Evolutionary conservation across 768 basidiomycete species (phyloP).

Genomic region (Daedaleopsis nitida): DNA sequence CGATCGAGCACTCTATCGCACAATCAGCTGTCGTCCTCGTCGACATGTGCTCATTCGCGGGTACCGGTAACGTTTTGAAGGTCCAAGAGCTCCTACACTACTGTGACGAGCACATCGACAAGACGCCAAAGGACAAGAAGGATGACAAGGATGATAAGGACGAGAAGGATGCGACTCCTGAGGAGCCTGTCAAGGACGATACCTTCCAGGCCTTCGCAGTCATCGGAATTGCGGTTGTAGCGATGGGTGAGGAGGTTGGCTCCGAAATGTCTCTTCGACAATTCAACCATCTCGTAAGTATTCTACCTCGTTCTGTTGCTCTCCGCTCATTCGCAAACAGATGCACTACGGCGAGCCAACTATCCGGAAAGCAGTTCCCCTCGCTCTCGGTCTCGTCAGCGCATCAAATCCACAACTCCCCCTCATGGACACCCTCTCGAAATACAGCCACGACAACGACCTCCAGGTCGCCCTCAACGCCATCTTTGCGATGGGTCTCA

Average conservation of each 20-base stretch:
- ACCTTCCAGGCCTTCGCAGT: constrained; percentile 92
- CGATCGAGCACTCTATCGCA: constrained; percentile 89
- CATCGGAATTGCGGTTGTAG: constrained; percentile 88
- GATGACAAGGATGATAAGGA: constrained; percentile 28
- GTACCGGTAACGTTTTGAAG: constrained; percentile 92
- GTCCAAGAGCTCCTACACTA: constrained; percentile 91
- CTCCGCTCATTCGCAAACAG: constrained; percentile 41
- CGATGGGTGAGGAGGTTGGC: constrained; percentile 98
- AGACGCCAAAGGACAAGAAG: constrained; percentile 40
- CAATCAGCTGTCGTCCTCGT: constrained; percentile 91
- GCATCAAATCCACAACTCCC: constrained; percentile 94
- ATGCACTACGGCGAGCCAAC: constrained; percentile 98
- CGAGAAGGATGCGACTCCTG: constrained; percentile 49
- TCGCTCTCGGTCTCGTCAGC: constrained; percentile 93
- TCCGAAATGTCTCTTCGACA: constrained; percentile 97
- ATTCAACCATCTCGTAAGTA: constrained; percentile 91
- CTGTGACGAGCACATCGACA: constrained; percentile 88
- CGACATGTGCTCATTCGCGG: constrained; percentile 92
- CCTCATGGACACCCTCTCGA: constrained; percentile 95
- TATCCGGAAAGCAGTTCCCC: constrained; percentile 90
- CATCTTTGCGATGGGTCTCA: constrained; percentile 98
- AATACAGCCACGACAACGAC: constrained; percentile 99
- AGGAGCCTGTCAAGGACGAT: constrained; percentile 58
- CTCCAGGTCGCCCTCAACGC: constrained; percentile 95
- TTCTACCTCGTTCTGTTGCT: background rate